Evolutionary conservation across 768 basidiomycete genomes (phyloP).

Genomic region (Hygrophorus pudorinus): DNA sequence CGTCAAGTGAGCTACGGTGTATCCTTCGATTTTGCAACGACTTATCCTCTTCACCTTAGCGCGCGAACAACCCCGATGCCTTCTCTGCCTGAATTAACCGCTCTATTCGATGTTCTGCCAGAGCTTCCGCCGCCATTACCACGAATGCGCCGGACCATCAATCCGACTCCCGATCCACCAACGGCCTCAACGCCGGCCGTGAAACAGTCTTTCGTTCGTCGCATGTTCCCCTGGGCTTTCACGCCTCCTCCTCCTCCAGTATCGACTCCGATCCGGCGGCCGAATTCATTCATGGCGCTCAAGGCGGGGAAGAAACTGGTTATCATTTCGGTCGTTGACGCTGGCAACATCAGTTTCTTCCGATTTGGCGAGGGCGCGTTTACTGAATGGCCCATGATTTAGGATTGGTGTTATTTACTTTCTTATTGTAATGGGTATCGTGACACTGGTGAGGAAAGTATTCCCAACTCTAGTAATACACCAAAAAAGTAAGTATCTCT

Average conservation of each 20-base stretch:
- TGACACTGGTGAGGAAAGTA: background rate
- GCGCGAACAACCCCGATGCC: conserved; percentile 80
- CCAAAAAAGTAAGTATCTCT: too few species aligned
- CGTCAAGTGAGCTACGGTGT: conserved; percentile 54
- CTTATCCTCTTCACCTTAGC: conserved; percentile 31
- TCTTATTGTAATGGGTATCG: background rate
- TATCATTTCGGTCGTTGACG: conserved; percentile 82
- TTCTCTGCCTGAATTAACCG: conserved; percentile 63
- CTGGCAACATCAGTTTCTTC: conserved; percentile 82
- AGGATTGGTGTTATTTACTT: background rate
- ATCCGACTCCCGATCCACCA: background rate
- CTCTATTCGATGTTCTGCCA: conserved; percentile 63
- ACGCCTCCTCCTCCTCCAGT: conserved; percentile 8
- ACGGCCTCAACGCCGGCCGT: conserved; percentile 1
- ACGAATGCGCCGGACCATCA: conserved; percentile 22
- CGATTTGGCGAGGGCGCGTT: conserved; percentile 81
- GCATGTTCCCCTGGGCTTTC: conserved; percentile 20
- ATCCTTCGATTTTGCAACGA: background rate
- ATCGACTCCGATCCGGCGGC: conserved; percentile 23
- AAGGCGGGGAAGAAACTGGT: conserved; percentile 79
- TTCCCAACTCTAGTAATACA: background rate
- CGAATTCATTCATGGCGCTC: conserved; percentile 71
- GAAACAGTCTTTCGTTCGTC: conserved; percentile 16
- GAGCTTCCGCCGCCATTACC: conserved; percentile 56
- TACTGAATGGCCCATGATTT: conserved; percentile 70